Evolutionary conservation across 2,329 filamentous ascomycete species (phyloP).

Genomic region (Chaetomiaceae sp.): DNA sequence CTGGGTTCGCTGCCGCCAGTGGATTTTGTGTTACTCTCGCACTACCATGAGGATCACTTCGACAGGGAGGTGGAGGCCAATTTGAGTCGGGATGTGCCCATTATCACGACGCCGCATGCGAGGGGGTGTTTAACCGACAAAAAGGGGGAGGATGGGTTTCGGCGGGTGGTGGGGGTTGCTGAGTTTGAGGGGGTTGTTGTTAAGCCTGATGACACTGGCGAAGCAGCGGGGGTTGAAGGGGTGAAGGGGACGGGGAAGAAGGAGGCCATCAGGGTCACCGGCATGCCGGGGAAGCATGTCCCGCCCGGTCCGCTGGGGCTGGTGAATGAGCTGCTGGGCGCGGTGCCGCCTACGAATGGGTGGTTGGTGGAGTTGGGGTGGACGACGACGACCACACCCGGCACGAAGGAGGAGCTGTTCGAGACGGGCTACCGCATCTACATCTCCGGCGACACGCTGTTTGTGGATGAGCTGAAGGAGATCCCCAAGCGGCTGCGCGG

Average conservation of each 20-base stretch:
- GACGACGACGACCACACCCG: not conserved
- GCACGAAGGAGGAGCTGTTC: slow-evolving; percentile 10
- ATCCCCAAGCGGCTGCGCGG: slow-evolving; percentile 53
- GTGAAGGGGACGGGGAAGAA: not conserved
- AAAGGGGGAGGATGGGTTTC: slow-evolving; percentile 13
- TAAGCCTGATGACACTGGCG: not conserved
- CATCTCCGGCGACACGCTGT: slow-evolving; percentile 62
- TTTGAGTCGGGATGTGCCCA: slow-evolving; percentile 49
- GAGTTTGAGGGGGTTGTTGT: slow-evolving; percentile 3
- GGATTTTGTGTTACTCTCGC: slow-evolving; percentile 56
- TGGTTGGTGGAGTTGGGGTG: slow-evolving; percentile 63
- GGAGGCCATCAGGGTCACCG: slow-evolving; percentile 52
- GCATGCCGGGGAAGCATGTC: slow-evolving; percentile 62
- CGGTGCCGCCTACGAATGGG: slow-evolving; percentile 61
- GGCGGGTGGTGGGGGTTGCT: not conserved
- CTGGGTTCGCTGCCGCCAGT: slow-evolving; percentile 55
- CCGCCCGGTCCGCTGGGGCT: slow-evolving; percentile 36
- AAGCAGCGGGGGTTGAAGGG: not conserved
- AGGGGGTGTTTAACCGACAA: slow-evolving; percentile 43
- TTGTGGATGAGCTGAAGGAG: slow-evolving; percentile 57
- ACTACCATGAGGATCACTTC: slow-evolving; percentile 56
- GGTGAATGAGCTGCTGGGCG: slow-evolving; percentile 36
- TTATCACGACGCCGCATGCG: slow-evolving; percentile 61
- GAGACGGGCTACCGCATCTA: slow-evolving; percentile 56
- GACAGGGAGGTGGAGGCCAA: slow-evolving; percentile 37